phyloP scores from a whole-genome alignment of 202 grass and related monocot species.

The Panicum virgatum region DNA sequence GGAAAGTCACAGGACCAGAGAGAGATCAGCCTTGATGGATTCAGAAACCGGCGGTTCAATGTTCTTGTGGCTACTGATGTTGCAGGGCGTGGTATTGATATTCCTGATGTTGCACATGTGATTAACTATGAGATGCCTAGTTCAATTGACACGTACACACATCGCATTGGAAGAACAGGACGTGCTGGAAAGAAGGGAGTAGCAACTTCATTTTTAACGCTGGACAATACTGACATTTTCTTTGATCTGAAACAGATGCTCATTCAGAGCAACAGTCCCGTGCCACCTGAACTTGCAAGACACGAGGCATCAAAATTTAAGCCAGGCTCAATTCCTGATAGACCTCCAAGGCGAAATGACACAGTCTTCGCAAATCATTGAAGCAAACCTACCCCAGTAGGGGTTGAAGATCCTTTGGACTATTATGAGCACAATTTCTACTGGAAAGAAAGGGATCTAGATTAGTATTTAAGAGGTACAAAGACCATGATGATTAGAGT shows the following conservation, averaged over 20 bases:
- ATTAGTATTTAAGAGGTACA: slow-evolving; percentile 50
- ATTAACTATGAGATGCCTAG: slow-evolving; percentile 94
- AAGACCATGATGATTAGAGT: slow-evolving; percentile 25
- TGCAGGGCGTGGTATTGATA: slow-evolving; percentile 96
- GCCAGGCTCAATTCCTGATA: slow-evolving; percentile 77
- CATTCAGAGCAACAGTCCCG: slow-evolving; percentile 85
- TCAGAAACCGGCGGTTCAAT: slow-evolving; percentile 91
- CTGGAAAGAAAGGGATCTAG: slow-evolving; percentile 24
- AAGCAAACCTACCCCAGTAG: slow-evolving; percentile 13
- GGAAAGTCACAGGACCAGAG: slow-evolving; percentile 93
- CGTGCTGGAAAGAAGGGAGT: slow-evolving; percentile 92
- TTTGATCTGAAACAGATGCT: slow-evolving; percentile 99
- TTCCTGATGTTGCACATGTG: slow-evolving; percentile 94
- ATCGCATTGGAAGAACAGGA: slow-evolving; percentile 92
- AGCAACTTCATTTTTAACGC: slow-evolving; percentile 88
- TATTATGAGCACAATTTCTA: slow-evolving; percentile 1
- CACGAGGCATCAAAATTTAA: slow-evolving; percentile 95
- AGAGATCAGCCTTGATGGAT: slow-evolving; percentile 85
- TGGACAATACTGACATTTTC: slow-evolving; percentile 83
- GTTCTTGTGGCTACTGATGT: slow-evolving; percentile 98
- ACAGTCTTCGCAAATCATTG: slow-evolving; percentile 60
- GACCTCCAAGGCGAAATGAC: slow-evolving; percentile 83
- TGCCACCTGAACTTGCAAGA: slow-evolving; percentile 92
- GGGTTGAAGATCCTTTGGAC: neutral
- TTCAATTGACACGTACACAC: slow-evolving; percentile 86